A percentile compares a stretch with the other conserved stretches of the same genome.
These are phyloP conservation scores for Berkeleyomyces basicola DNA, from an alignment of 2,329 filamentous ascomycete species.

Conservation along the genomic window DNA sequence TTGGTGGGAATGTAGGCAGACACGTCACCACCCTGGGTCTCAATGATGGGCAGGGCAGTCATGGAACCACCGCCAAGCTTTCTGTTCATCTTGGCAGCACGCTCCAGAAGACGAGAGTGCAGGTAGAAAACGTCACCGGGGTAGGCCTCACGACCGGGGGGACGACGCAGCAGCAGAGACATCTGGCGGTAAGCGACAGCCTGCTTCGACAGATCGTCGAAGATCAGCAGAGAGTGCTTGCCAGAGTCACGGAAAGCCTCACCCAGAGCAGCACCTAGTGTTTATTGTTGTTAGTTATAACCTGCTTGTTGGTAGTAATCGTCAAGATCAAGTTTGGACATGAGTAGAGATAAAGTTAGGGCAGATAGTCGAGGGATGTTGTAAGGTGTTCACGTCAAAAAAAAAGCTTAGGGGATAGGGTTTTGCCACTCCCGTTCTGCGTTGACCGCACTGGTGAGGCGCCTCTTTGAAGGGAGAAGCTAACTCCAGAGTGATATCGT, in stretches of 20 bases:
- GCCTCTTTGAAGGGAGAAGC: too few relatives aligned
- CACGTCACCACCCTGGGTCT: slow-evolving; percentile 99
- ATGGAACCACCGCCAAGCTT: slow-evolving; percentile 90
- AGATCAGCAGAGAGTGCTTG: slow-evolving; percentile 79
- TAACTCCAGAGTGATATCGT: too few relatives aligned
- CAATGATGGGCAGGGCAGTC: slow-evolving; percentile 93
- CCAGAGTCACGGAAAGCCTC: slow-evolving; percentile 73
- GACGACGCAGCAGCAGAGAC: slow-evolving; percentile 93
- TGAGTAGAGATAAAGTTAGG: too few relatives aligned
- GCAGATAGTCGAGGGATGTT: too few relatives aligned
- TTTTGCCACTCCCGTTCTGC: too few relatives aligned
- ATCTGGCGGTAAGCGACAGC: slow-evolving; percentile 97
- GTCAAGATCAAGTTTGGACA: too few relatives aligned
- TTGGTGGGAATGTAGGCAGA: slow-evolving; percentile 99
- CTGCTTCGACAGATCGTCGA: slow-evolving; percentile 94
- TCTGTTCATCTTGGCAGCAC: slow-evolving; percentile 97
- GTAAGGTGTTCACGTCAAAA: too few relatives aligned
- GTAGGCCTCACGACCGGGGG: slow-evolving; percentile 97
- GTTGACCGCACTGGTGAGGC: too few relatives aligned
- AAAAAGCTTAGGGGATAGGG: too few relatives aligned
- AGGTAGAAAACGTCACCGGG: slow-evolving; percentile 99
- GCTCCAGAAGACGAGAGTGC: slow-evolving; percentile 97
- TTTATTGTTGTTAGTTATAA: too few relatives aligned
- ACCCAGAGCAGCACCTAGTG: slow-evolving; percentile 34
- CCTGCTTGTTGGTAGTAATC: too few relatives aligned